These are phyloP conservation scores for Oryza rufipogon DNA, from an alignment of 176 grass and related monocot genomes.

Conservation along the genomic window DNA sequence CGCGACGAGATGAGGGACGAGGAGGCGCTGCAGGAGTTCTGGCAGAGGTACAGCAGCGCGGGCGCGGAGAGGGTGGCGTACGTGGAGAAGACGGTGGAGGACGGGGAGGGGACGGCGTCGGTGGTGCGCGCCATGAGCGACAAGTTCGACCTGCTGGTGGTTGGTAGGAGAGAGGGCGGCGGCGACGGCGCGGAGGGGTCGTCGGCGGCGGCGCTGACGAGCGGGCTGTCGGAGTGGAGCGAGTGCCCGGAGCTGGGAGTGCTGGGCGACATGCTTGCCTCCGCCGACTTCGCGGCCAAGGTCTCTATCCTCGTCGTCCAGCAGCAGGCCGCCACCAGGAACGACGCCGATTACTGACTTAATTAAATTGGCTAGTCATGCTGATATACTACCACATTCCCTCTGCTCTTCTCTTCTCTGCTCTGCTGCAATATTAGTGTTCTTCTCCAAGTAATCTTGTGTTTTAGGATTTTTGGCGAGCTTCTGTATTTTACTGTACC, in stretches of 20 bases:
- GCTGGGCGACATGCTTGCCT: conserved; percentile 57
- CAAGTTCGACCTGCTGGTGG: conserved; percentile 45
- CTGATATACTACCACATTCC: no score
- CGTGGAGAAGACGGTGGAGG: conserved; percentile 53
- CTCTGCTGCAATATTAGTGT: no score
- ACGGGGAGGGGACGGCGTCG: conserved; percentile 51
- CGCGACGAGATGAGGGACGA: conserved; percentile 50
- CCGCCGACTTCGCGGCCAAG: conserved; percentile 48
- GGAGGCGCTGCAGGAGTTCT: conserved; percentile 44
- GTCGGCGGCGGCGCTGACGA: no score
- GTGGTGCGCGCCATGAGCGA: conserved; percentile 38
- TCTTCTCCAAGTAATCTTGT: no score
- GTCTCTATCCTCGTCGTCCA: conserved; percentile 61
- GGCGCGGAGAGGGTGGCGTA: conserved; percentile 36
- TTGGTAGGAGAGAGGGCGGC: no score
- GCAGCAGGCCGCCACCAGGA: background rate
- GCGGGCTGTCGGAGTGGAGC: no score
- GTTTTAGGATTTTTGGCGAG: no score
- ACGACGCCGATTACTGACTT: background rate
- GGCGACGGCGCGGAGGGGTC: no score
- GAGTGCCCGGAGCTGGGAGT: conserved; percentile 34
- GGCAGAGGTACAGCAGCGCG: conserved; percentile 25
- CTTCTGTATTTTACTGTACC: no score
- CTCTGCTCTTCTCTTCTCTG: no score
- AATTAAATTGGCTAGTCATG: no score